Conservation (phyloP, 1,139 yeast genomes). For the Pichia sp. region DNA sequence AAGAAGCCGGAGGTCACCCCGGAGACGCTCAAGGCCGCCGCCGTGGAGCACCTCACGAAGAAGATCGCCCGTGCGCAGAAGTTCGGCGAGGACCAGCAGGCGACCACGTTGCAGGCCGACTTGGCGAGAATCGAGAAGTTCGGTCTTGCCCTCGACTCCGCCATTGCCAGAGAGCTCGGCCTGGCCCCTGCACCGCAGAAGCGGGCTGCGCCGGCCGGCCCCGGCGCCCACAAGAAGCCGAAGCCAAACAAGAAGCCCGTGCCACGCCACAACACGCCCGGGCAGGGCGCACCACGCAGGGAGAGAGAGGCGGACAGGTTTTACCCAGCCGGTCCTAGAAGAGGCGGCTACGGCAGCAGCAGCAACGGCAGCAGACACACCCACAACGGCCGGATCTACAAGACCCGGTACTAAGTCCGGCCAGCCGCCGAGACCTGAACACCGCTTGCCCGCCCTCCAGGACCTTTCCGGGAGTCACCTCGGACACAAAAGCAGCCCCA, state of each 20-base stretch:
- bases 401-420: constrained; percentile 9
- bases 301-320: neutral
- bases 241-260: neutral
- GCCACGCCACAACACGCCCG: neutral
- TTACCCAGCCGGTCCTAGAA: neutral
- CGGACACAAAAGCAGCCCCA: no score
- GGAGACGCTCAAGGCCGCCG: constrained; percentile 67
- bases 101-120: constrained; percentile 49
- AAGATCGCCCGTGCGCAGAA: constrained; percentile 71
- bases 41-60: constrained; percentile 62
- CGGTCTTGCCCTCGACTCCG: constrained; percentile 69
- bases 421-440: neutral
- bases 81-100: constrained; percentile 59
- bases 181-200: constrained; percentile 25
- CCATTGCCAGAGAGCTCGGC: constrained; percentile 66
- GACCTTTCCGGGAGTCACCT: no score
- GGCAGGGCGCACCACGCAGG: neutral
- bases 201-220: neutral
- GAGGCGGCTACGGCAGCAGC: neutral
- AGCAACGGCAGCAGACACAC: neutral
- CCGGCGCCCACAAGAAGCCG: neutral
- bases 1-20: constrained; percentile 47
- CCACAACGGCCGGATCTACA: constrained; percentile 12
- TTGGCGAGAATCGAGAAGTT: constrained; percentile 74
- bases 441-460: no score